Percentiles rank a stretch among this genome's conserved stretches.
Conservation (phyloP, 768 basidiomycete genomes). For the Porphyrellus cyaneotinctus region DNA sequence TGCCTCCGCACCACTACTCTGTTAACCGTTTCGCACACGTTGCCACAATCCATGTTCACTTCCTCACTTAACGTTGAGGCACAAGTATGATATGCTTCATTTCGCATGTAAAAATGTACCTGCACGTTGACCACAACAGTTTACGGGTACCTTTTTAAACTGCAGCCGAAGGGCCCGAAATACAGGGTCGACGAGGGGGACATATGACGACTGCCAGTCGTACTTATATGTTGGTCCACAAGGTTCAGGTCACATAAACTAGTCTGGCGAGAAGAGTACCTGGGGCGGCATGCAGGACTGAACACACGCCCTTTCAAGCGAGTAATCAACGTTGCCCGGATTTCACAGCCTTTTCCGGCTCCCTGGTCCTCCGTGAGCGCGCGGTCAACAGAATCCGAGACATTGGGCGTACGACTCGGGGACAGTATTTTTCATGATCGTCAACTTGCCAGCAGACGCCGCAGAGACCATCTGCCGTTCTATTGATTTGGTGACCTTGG, state of each 20-base stretch:
- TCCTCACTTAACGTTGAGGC: constrained; percentile 10
- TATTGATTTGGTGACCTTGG: constrained; percentile 90
- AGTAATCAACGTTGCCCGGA: constrained; percentile 16
- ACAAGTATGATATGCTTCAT: constrained; percentile 21
- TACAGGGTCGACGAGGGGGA: not conserved
- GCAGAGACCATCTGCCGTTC: constrained; percentile 89
- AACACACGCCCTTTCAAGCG: constrained; percentile 5
- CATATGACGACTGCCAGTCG: not conserved
- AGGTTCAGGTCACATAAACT: not conserved
- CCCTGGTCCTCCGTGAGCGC: constrained; percentile 15
- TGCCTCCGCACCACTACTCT: constrained; percentile 6
- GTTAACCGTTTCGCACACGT: constrained; percentile 13
- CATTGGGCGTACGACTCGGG: constrained; percentile 24
- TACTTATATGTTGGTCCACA: not conserved
- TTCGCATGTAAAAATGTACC: constrained; percentile 5
- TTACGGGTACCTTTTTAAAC: not conserved
- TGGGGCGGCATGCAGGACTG: constrained; percentile 2
- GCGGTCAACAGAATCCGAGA: not conserved
- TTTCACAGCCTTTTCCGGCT: constrained; percentile 16
- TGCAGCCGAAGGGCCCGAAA: not conserved
- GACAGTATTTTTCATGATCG: constrained; percentile 79
- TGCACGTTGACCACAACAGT: not conserved
- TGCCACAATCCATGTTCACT: constrained; percentile 17
- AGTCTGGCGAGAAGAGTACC: too few species aligned
- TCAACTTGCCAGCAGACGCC: constrained; percentile 84